Conservation (phyloP, 345 rosid species). For the Cardamine chenopodiifolia region DNA sequence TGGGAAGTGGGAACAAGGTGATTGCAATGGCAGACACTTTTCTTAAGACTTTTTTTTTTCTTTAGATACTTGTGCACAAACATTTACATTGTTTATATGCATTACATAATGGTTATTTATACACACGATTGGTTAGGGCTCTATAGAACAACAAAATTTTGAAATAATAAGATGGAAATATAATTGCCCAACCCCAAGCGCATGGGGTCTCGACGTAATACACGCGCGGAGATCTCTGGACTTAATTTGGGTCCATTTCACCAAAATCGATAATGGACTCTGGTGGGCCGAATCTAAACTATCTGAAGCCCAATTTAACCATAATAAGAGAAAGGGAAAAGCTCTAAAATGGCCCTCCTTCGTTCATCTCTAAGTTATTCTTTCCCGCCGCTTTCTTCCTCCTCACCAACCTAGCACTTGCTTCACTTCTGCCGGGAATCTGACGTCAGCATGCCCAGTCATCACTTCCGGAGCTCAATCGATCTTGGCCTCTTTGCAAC, state of each 20-base stretch:
- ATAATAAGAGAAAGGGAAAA: background rate
- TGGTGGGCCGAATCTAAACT: background rate
- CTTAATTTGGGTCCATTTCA: background rate
- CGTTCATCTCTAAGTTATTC: background rate
- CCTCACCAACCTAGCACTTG: background rate
- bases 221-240: background rate
- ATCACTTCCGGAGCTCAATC: conserved; percentile 19
- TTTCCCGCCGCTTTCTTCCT: conserved; percentile 14
- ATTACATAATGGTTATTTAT: background rate
- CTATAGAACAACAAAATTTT: background rate
- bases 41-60: background rate
- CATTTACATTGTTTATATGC: background rate
- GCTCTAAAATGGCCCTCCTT: conserved; percentile 29
- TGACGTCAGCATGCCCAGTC: conserved; percentile 31
- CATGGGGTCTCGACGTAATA: background rate
- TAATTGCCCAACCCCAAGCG: background rate
- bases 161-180: background rate
- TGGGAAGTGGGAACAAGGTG: conserved; percentile 27
- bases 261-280: background rate
- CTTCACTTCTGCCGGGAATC: conserved; percentile 26
- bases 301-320: background rate
- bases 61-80: background rate
- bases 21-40: conserved; percentile 39
- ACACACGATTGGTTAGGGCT: background rate
- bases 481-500: background rate